Base-by-base conservation (phyloP, 2,329 filamentous ascomycete species). In the Fusarium verticillioides region DNA sequence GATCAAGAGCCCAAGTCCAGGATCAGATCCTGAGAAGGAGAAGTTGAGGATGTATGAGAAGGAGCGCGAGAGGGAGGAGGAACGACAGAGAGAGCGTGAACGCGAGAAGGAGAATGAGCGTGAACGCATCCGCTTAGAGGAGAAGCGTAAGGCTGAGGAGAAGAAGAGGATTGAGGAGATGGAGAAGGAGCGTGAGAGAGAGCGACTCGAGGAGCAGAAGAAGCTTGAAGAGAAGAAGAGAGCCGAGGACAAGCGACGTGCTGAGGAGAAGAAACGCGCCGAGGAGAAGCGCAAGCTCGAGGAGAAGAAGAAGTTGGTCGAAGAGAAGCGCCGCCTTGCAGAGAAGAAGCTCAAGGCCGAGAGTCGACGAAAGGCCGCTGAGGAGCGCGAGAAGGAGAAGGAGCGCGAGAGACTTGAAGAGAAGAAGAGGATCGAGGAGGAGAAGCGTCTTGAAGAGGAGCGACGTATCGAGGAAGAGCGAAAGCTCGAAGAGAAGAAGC, bases 101-200 rank as follows among this genome's bases (percentile, higher is more conserved):
- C 56, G 63, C 6, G 63, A 68, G n/a, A 68, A 68, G 42, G 65
- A 68, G 34, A 68, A 68, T 16, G 65, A 68, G 26, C 49, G 63
- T 8, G 56, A 68, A 43, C 46, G 63, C 26, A 43, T 68, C 19
- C 49, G 63, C 12, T 11, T 68, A 23, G 65, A 68, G 19, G 64
- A 68, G 5, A 68, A 68, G 65, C 60, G 63, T 13, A 60, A 46
- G 30, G 65, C 63, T 0, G 65, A 68, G 15, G 65, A 68, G 36
- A 67, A 47, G 53, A 59, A 60, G 39, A 30, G 64, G 4, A 30
- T 60, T 0, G 64, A 66, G 13, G 64, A 67, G 28, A 67, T 67
- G 63, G 64, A 67, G 46, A 67, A 53, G 23, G 63, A 67, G 36
- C 53, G 64, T 7, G 64, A 67, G 44, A 26, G 42, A 13, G 63